Evolutionary conservation across 1,139 yeast species (phyloP), one percentile per base, ranked within the genome.

Genomic region (Chernovozyma sophiae-reginae): DNA sequence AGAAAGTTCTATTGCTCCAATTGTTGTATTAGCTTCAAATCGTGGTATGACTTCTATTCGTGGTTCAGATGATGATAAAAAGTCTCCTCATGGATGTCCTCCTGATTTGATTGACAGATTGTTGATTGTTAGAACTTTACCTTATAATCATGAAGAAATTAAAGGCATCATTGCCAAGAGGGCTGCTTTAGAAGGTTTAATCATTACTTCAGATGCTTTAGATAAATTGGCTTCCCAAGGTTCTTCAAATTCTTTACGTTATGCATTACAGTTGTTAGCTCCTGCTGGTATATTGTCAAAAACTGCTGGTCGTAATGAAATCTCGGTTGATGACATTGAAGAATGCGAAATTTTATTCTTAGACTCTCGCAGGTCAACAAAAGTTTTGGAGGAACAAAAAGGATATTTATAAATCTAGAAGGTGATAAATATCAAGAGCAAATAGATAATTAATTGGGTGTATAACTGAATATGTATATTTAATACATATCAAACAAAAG

Each of bases 31-130:
- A 52, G 98, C 98, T 26, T 86, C 97, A 8, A 92, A 92, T 64
- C 79, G 97, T 62, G 98, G 98, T 42, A 68, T 85, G 68, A 86
- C 97, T 13, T 79, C 92, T 1, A 85, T 92, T 31, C 77, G 94
- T 53, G 98, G 98, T 33, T 82, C 97, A 6, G 96, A 86, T 29
- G 95, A 84, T 47, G 77, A 84, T 39, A 65, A 58, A 37, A 77
- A 78, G 46, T 84, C 96, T 14, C 97, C 99, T 19, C 98, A 94
- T 56, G 99, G 99, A 34, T 79, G 94, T 47, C 98, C 99, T 27
- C 86, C 96, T 2, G 99, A 92, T 67, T 73, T 92, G 55, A 75
- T 90, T 40, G 99, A 92, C 61, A 73, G 99, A 48, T 69, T 92
- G 45, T 74, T 92, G 49, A 94, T 92, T 56, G 92, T 94, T 36